A percentile compares a stretch with the other conserved stretches of the same genome.
Evolutionary conservation across 1,139 yeast species (phyloP).

Genomic region (Geotrichum australiense): DNA sequence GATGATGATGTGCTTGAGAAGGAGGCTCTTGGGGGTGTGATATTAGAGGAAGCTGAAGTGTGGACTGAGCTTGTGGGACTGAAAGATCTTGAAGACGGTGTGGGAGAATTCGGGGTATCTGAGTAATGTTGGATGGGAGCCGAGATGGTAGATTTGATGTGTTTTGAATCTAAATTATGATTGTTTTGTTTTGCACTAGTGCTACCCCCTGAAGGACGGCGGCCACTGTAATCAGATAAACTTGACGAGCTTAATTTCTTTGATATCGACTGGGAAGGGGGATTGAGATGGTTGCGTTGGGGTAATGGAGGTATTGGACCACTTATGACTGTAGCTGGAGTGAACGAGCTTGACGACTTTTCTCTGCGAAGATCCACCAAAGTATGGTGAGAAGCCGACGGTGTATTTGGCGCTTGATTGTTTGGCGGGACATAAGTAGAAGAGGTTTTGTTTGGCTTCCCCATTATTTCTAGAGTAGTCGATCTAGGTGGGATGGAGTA

Average conservation of each 20-base stretch:
- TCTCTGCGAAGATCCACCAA: slow-evolving; percentile 12
- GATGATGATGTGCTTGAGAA: slow-evolving; percentile 12
- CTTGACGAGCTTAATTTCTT: slow-evolving; percentile 10
- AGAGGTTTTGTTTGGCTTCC: slow-evolving; percentile 1
- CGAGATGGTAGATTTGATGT: slow-evolving; percentile 3
- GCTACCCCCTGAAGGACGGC: slow-evolving; percentile 12
- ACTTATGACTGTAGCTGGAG: slow-evolving; percentile 14
- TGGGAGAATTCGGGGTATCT: slow-evolving; percentile 12
- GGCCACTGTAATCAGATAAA: slow-evolving; percentile 5
- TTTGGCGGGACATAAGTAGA: slow-evolving; percentile 4
- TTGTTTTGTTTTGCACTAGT: slow-evolving; percentile 5
- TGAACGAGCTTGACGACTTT: slow-evolving; percentile 10
- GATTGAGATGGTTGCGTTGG: slow-evolving; percentile 8
- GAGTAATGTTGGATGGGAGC: slow-evolving; percentile 2
- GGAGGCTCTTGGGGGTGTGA: slow-evolving; percentile 13
- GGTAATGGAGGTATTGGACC: slow-evolving; percentile 16
- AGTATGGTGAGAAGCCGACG: slow-evolving; percentile 4
- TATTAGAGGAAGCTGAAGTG: slow-evolving; percentile 7
- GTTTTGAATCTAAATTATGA: slow-evolving; percentile 1
- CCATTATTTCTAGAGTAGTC: slow-evolving; percentile 3
- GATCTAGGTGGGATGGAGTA: neutral
- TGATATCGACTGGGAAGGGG: neutral
- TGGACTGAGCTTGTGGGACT: slow-evolving; percentile 12
- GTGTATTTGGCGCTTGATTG: slow-evolving; percentile 4
- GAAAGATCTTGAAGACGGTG: slow-evolving; percentile 7